These are phyloP conservation scores for Linnemannia hyalina DNA, from an alignment of 192 early-diverging fungal species.

Conservation along the genomic window DNA sequence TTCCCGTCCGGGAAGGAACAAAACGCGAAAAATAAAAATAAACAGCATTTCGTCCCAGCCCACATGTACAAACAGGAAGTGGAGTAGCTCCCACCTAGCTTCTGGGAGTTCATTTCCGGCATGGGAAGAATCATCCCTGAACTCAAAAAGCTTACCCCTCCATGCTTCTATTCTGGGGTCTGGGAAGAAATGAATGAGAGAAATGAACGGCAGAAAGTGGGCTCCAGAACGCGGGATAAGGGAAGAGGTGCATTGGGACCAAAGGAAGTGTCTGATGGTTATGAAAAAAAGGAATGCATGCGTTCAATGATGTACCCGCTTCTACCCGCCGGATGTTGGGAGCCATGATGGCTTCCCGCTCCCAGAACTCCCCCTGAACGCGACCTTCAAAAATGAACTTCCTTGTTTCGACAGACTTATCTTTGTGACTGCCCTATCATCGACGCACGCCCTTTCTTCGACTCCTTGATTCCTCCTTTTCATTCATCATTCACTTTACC, in stretches of 20 bases:
- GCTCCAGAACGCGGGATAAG: not conserved
- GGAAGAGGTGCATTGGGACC: not conserved
- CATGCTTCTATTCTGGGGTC: not conserved
- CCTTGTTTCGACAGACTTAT: no score
- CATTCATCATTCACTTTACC: not conserved
- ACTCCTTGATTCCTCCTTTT: not conserved
- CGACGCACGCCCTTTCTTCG: slow-evolving; percentile 7
- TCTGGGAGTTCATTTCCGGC: not conserved
- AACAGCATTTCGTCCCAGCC: not conserved
- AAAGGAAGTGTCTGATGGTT: not conserved
- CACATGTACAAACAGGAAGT: not conserved
- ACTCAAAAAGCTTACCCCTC: not conserved
- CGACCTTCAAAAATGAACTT: not conserved
- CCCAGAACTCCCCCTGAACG: not conserved
- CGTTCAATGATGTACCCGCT: slow-evolving; percentile 41
- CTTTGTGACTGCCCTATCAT: not conserved
- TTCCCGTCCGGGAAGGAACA: not conserved
- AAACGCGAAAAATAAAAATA: not conserved
- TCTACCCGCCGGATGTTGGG: slow-evolving; percentile 34
- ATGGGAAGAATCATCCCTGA: not conserved
- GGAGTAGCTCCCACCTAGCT: not conserved
- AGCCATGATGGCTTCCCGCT: slow-evolving; percentile 16
- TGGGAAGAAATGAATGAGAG: not conserved
- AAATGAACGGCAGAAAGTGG: not conserved
- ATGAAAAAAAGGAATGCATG: not conserved